Percentiles rank a stretch among this genome's conserved stretches.
Evolutionary conservation across 495 filamentous ascomycete species (phyloP).

Genomic region (Rusavskia elegans): DNA sequence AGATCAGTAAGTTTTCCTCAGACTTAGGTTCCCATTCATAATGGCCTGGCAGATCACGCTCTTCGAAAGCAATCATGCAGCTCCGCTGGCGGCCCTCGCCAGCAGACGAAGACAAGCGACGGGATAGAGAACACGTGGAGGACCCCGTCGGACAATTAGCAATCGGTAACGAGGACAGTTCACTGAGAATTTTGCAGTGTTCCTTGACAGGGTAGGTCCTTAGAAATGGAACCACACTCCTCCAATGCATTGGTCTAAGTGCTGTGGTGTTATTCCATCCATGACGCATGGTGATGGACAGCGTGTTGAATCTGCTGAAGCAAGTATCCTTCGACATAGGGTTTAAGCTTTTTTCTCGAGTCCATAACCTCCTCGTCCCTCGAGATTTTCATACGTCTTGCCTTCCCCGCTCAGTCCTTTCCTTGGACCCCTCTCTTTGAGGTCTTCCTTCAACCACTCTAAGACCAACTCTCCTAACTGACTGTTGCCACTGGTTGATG

Average conservation of each 20-base stretch:
- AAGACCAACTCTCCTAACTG: conserved; percentile 72
- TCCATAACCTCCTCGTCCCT: conserved; percentile 72
- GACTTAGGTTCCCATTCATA: neutral
- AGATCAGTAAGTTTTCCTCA: neutral
- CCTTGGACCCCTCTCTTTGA: conserved; percentile 66
- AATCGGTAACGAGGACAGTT: conserved; percentile 70
- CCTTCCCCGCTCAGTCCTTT: conserved; percentile 44
- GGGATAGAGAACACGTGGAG: conserved; percentile 5
- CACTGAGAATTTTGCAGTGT: conserved; percentile 55
- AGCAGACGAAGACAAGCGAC: neutral
- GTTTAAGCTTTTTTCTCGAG: conserved; percentile 39
- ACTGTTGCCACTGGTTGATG: conserved; percentile 46
- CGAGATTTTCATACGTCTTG: conserved; percentile 47
- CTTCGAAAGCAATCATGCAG: conserved; percentile 59
- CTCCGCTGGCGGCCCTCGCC: conserved; percentile 57
- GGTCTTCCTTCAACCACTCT: conserved; percentile 71
- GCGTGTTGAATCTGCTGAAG: conserved; percentile 6
- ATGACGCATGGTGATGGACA: neutral
- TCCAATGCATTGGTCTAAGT: too few relatives aligned
- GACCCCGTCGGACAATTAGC: conserved; percentile 38
- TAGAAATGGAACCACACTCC: too few relatives aligned
- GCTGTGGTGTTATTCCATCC: neutral
- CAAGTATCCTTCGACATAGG: neutral
- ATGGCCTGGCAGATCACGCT: conserved; percentile 29
- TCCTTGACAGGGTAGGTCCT: neutral